Percentiles rank a stretch among this genome's conserved stretches.
Conservation (phyloP, 2,329 filamentous ascomycete species). For the Parasarocladium wereldwijsianum region DNA sequence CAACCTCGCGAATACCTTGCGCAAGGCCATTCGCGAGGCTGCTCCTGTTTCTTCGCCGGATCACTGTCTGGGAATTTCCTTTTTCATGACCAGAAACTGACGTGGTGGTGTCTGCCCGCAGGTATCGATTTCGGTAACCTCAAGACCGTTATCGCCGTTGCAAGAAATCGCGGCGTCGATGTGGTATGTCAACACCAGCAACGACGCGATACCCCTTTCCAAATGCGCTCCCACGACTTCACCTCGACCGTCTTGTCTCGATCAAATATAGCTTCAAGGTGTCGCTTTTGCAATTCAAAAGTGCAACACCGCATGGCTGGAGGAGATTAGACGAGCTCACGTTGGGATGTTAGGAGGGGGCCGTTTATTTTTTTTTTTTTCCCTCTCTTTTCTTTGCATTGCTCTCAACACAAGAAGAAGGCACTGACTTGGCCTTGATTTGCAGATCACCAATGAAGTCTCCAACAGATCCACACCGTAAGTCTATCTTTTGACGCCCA, state of each 20-base stretch:
- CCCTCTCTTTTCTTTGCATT: too few species aligned
- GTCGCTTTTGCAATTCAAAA: too few species aligned
- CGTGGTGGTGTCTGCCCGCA: constrained; percentile 12
- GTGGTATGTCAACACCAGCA: constrained; percentile 54
- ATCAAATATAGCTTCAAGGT: too few species aligned
- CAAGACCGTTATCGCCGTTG: constrained; percentile 95
- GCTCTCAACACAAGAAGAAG: not conserved
- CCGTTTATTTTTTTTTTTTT: too few species aligned
- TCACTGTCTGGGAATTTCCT: not conserved
- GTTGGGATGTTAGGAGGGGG: too few species aligned
- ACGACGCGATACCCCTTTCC: constrained; percentile 1
- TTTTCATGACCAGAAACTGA: constrained; percentile 3
- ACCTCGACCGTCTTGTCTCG: constrained; percentile 1
- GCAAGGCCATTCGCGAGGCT: not conserved
- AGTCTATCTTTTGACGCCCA: constrained; percentile 26
- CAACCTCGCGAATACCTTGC: not conserved
- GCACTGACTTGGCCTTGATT: constrained; percentile 8
- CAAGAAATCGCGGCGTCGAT: constrained; percentile 96
- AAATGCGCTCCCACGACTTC: constrained; percentile 6
- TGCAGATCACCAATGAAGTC: constrained; percentile 93
- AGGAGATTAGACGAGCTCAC: too few species aligned
- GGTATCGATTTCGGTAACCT: constrained; percentile 92
- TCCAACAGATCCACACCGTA: constrained; percentile 97
- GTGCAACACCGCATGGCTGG: too few species aligned
- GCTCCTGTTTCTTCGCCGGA: not conserved